Percentiles rank a stretch among this genome's conserved stretches.
These are phyloP conservation scores for Neonothopanus nambi DNA, from an alignment of 1,284 basidiomycete genomes.

Conservation along the genomic window DNA sequence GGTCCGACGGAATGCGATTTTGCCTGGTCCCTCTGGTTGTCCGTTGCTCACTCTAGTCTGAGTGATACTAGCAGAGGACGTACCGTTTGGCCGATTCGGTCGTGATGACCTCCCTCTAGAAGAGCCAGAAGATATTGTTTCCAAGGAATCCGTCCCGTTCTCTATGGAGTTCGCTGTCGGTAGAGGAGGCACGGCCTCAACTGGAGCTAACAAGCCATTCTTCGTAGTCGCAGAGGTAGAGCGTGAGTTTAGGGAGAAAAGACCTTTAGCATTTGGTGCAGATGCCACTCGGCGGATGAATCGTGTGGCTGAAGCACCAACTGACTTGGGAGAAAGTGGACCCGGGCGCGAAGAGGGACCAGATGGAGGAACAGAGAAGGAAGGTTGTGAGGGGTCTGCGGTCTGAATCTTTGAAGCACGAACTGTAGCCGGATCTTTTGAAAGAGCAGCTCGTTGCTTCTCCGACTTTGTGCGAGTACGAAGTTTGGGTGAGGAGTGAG, in stretches of 20 bases:
- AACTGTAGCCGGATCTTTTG: constrained; percentile 23
- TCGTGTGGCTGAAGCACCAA: constrained; percentile 72
- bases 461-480: constrained; percentile 59
- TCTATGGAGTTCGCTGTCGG: constrained; percentile 41
- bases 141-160: constrained; percentile 63
- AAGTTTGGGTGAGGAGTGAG: constrained; percentile 32
- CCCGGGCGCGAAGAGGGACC: constrained; percentile 22
- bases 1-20: constrained; percentile 84
- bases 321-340: constrained; percentile 59
- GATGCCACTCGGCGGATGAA: constrained; percentile 95
- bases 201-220: constrained; percentile 78
- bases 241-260: constrained; percentile 67
- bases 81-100: constrained; percentile 4
- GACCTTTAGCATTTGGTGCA: constrained; percentile 92
- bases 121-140: constrained; percentile 72
- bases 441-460: constrained; percentile 41
- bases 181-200: constrained; percentile 52
- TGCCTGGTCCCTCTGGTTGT: constrained; percentile 50
- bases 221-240: constrained; percentile 51
- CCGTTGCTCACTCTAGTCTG: constrained; percentile 47
- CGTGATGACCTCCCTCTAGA: constrained; percentile 52
- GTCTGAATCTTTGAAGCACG: constrained; percentile 33
- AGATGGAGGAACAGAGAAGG: too few species aligned
- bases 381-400: constrained; percentile 29
- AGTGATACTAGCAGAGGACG: constrained; percentile 25